These are phyloP conservation scores for Mesotaenium endlicherianum DNA, from an alignment of 139 green algal species.

Conservation along the genomic window DNA sequence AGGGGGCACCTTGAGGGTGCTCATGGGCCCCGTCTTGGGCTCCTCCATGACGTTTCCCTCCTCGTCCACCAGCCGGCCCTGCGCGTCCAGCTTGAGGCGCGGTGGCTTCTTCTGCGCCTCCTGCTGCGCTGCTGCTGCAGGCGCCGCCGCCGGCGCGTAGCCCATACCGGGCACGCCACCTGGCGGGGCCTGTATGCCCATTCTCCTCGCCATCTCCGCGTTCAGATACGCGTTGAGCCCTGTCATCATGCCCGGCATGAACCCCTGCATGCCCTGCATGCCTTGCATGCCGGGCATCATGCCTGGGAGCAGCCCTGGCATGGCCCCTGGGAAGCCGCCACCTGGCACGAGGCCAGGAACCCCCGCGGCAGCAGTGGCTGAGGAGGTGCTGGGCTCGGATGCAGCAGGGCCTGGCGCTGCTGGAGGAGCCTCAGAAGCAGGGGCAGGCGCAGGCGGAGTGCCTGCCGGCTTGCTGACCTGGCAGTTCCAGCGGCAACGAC, in stretches of 20 bases:
- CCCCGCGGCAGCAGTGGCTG: background rate
- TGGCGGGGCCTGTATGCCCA: too few species aligned
- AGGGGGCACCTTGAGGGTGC: constrained; percentile 49
- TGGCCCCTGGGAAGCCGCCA: background rate
- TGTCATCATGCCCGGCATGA: background rate
- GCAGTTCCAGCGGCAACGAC: too few species aligned
- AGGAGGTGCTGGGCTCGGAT: background rate
- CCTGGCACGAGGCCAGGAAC: background rate
- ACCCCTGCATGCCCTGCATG: background rate
- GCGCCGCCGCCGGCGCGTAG: background rate
- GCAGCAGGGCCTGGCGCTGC: constrained; percentile 7
- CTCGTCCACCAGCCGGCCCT: constrained; percentile 47
- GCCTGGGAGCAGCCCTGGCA: background rate
- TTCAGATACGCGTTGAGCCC: background rate
- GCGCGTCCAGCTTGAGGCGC: constrained; percentile 46
- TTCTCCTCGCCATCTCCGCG: background rate
- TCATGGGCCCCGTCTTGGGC: constrained; percentile 6
- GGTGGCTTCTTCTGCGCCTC: constrained; percentile 17
- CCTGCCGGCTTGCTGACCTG: too few species aligned
- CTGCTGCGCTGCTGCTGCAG: background rate
- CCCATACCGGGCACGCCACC: too few species aligned
- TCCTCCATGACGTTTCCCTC: constrained; percentile 40
- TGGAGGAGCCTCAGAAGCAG: too few species aligned
- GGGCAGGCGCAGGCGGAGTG: too few species aligned
- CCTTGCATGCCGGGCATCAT: background rate